Conservation (phyloP, 805 yeast genomes). For the Kuraishia borneana region DNA sequence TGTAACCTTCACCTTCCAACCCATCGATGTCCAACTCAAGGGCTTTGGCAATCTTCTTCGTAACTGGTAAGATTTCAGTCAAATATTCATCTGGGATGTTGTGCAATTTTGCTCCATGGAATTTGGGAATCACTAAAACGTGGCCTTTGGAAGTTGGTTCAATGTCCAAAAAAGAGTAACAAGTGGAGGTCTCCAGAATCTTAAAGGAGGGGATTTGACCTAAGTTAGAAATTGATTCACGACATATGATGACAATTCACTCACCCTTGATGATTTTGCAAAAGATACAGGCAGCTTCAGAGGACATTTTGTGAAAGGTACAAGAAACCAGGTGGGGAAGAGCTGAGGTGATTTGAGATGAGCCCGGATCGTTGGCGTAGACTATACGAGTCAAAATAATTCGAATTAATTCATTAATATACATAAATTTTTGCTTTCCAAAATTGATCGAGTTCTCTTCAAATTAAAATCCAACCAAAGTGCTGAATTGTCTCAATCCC, state of each 20-base stretch:
- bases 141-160: conserved; percentile 90
- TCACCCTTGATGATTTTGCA: conserved; percentile 85
- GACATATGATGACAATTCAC: conserved; percentile 10
- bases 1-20: conserved; percentile 67
- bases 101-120: conserved; percentile 89
- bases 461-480: conserved; percentile 35
- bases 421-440: no score
- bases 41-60: conserved; percentile 74
- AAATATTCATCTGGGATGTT: conserved; percentile 86
- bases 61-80: conserved; percentile 77
- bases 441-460: no score
- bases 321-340: no score
- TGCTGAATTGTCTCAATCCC: conserved; percentile 19
- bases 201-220: conserved; percentile 95
- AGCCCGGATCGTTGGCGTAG: no score
- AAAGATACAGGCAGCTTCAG: conserved; percentile 68
- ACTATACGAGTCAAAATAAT: no score
- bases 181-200: conserved; percentile 70
- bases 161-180: conserved; percentile 84
- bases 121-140: conserved; percentile 81
- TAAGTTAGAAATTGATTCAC: conserved; percentile 8
- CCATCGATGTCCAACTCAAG: conserved; percentile 55
- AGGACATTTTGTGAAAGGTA: conserved; percentile 20
- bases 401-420: no score
- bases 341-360: no score